Evolutionary conservation across 2,329 filamentous ascomycete genomes (phyloP), one percentile per base, ranked within the genome.

Genomic region (Colletotrichum sp.): DNA sequence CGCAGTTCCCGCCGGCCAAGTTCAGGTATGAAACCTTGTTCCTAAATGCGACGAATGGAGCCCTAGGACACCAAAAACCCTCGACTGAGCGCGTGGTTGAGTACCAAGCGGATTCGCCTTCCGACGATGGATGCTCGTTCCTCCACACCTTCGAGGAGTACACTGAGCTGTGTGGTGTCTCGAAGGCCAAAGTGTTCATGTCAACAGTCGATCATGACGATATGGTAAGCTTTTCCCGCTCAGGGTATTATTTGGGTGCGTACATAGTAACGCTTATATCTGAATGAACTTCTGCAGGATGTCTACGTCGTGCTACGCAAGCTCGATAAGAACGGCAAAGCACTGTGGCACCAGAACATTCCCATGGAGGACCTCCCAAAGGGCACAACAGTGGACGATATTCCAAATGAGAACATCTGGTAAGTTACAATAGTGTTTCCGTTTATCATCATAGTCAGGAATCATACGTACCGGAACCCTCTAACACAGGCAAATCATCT

Each of bases 281-380:
- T 28, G 26, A 28, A 28, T 6, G 26, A 28, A 8, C 26, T 28
- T 8, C 26, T 8, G 26, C 26, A 60, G 57, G 57, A 60, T 28
- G 57, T 60, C 26, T 60, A 60, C 57, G 57, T 60, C 9, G 57
- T 60, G 13, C 57, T 60, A 26, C 57, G 57, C 57, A 60, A 60
- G 15, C 57, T 60, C 16, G 57, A 60, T 5, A 60, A n/a, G 57
- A 60, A n/a, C 57, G 57, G 57, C 3, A 18, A 60, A 32, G 57
- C 57, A 60, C 26, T 30, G 2, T 60, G 57, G 57, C 57, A 60
- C 4, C 57, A 60, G 26, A 60, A 60, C 15, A 32, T 60, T 4
- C 57, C 57, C 57, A 60, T 60, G 26, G 16, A 60, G 13, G 57
- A 60, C 26, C 57, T 60, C 6, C 57, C 57, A 3, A 18, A 32